These are phyloP conservation scores for Abortiporus biennis DNA, from an alignment of 1,284 basidiomycete genomes.

Conservation along the genomic window DNA sequence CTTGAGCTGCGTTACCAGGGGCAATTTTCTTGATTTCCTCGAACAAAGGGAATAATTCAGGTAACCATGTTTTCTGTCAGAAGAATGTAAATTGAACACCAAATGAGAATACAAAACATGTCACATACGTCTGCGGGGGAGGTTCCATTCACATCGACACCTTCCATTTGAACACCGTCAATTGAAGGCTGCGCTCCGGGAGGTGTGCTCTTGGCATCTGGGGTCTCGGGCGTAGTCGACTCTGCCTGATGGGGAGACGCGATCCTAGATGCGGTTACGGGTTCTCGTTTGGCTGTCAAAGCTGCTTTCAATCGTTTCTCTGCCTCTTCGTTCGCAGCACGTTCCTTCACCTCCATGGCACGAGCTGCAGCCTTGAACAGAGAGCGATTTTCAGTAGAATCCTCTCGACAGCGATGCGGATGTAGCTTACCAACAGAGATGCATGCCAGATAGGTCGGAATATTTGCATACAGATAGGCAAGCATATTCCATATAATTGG, in stretches of 20 bases:
- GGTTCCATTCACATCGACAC: slow-evolving; percentile 11
- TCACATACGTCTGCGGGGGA: slow-evolving; percentile 17
- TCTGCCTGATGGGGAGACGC: slow-evolving; percentile 49
- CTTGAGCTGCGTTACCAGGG: slow-evolving; percentile 54
- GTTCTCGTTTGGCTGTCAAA: slow-evolving; percentile 69
- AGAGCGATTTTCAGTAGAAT: slow-evolving; percentile 4
- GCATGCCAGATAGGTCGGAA: slow-evolving; percentile 76
- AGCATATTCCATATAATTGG: slow-evolving; percentile 69
- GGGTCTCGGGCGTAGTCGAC: slow-evolving; percentile 21
- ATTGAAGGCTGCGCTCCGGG: slow-evolving; percentile 31
- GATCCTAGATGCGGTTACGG: slow-evolving; percentile 47
- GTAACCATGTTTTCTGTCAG: slow-evolving; percentile 68
- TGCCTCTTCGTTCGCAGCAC: slow-evolving; percentile 60
- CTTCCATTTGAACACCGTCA: slow-evolving; percentile 45
- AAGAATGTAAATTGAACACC: not conserved
- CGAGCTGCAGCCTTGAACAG: slow-evolving; percentile 45
- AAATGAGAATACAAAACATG: not conserved
- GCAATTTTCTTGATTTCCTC: slow-evolving; percentile 65
- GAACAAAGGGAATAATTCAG: slow-evolving; percentile 63
- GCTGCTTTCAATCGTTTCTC: slow-evolving; percentile 74
- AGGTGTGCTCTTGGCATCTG: slow-evolving; percentile 26
- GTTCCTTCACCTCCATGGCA: slow-evolving; percentile 57
- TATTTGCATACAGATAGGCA: slow-evolving; percentile 88
- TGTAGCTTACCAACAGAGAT: slow-evolving; percentile 56
- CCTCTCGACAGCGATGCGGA: slow-evolving; percentile 11